Conservation (phyloP, 2,329 filamentous ascomycete genomes). For the Neobulgaria alba region DNA sequence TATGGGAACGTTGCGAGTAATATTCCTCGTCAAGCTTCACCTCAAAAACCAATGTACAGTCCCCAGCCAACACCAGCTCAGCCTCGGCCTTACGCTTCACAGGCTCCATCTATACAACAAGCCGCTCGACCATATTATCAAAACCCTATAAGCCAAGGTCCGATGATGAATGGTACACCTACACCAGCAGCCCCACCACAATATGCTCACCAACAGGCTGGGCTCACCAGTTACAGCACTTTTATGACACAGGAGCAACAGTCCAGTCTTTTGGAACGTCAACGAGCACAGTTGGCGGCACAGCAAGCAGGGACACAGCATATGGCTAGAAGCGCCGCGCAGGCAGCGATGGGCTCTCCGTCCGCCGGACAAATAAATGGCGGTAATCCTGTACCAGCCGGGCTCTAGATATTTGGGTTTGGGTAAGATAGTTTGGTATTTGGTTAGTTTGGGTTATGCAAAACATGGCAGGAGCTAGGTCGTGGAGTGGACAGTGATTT, state of each 20-base stretch:
- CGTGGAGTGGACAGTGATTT: no score
- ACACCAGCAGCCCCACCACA: conserved; percentile 18
- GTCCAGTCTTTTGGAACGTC: conserved; percentile 29
- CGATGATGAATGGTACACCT: conserved; percentile 21
- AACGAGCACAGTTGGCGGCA: conserved; percentile 29
- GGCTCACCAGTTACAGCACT: conserved; percentile 18
- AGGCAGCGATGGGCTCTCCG: conserved; percentile 9
- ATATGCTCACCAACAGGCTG: conserved; percentile 10
- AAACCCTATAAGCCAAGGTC: conserved; percentile 12
- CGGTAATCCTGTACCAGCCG: background rate
- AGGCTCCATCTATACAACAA: conserved; percentile 18
- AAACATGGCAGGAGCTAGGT: no score
- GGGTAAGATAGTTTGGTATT: no score
- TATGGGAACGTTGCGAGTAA: conserved; percentile 18
- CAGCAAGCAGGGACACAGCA: conserved; percentile 25
- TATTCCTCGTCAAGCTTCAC: conserved; percentile 23
- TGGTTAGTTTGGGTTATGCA: background rate
- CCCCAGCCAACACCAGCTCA: conserved; percentile 17
- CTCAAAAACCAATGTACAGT: conserved; percentile 25
- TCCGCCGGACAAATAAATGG: background rate
- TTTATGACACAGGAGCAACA: conserved; percentile 30
- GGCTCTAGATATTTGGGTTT: background rate
- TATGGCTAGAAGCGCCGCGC: conserved; percentile 24
- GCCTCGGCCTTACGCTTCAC: conserved; percentile 18
- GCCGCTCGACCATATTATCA: conserved; percentile 17